phyloP scores from a whole-genome alignment of 164 flowering plant species.

The Paratinospora sagittata region DNA sequence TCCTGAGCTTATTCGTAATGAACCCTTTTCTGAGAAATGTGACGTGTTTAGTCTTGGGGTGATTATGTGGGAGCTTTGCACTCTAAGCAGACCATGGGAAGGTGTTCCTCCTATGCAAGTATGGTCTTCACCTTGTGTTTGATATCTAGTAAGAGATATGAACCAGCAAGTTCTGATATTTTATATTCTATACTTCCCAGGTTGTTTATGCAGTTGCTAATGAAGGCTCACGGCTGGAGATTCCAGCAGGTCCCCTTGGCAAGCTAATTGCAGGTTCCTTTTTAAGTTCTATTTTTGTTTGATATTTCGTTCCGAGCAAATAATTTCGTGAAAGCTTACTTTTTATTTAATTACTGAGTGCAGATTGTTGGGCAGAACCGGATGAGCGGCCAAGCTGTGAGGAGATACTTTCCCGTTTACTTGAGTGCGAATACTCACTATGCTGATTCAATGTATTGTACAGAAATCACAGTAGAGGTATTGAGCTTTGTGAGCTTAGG shows the following conservation, averaged over 20 bases:
- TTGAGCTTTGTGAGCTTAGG: slow-evolving; percentile 12
- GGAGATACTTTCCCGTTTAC: slow-evolving; percentile 74
- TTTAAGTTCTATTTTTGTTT: not conserved
- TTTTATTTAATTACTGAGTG: slow-evolving; percentile 13
- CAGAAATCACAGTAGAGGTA: not conserved
- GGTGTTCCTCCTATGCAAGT: slow-evolving; percentile 75
- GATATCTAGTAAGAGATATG: not conserved
- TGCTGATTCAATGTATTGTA: slow-evolving; percentile 25
- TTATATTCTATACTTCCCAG: slow-evolving; percentile 30
- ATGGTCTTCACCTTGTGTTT: slow-evolving; percentile 1
- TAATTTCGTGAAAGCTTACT: not conserved
- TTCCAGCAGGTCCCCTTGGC: slow-evolving; percentile 93
- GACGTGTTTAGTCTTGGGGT: slow-evolving; percentile 98
- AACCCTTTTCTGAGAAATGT: slow-evolving; percentile 87
- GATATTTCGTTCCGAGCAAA: not conserved
- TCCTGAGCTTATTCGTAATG: slow-evolving; percentile 91
- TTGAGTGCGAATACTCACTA: slow-evolving; percentile 64
- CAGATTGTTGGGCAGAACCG: slow-evolving; percentile 98
- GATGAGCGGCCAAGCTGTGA: slow-evolving; percentile 74
- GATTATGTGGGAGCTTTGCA: slow-evolving; percentile 98
- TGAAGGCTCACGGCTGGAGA: slow-evolving; percentile 72
- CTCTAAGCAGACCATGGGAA: slow-evolving; percentile 93
- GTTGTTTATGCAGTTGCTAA: slow-evolving; percentile 90
- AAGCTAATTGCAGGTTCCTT: slow-evolving; percentile 67
- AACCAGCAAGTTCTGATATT: not conserved